Evolutionary conservation across 2,329 filamentous ascomycete species (phyloP), one percentile per base, ranked within the genome.

Genomic region (Phialophora expanda): DNA sequence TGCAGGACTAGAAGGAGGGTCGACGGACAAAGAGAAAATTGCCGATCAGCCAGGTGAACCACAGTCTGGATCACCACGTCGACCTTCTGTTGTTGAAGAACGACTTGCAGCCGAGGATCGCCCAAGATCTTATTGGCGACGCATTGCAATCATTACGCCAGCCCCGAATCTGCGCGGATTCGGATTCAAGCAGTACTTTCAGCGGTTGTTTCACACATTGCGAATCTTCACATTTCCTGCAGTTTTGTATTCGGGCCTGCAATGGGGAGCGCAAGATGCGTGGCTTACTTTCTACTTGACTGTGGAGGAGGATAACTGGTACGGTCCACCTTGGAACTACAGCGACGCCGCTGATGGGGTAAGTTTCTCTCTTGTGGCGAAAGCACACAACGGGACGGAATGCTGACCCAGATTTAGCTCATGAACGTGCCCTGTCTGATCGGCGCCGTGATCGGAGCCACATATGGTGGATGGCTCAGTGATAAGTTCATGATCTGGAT

Each of bases 231-330:
- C 80, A 1, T 86, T 87, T 66, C 85, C 85, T 0, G 85, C 85
- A 1, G 84, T 87, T 9, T 79, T 85, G 68, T 87, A 83, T 67
- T 83, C 84, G 2, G 85, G 85, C 8, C 74, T 87, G 26, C 85
- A 87, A 71, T 87, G 85, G 85, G 85, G 85, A 3, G 78, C 83
- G 32, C 85, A 87, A 73, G 85, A 86, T 69, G 84, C 85, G n/a
- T 86, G 85, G 75, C 75, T 87, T 24, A 84, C 83, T 1, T 87
- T 87, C 72, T 86, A 87, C 68, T 77, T 86, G 34, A 87, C 85
- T 0, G 79, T 87, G 1, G 80, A 86, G 71, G 83, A 87, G 70
- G 84, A 86, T 67, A 82, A 82, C 69, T 87, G 84, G 82, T 82
- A 81, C 28, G 80, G 76, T 0, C 75, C 77, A 9, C 85, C 85